Evolutionary conservation across 331 rosid genomes (phyloP).

Genomic region (Dryas integrifolia): DNA sequence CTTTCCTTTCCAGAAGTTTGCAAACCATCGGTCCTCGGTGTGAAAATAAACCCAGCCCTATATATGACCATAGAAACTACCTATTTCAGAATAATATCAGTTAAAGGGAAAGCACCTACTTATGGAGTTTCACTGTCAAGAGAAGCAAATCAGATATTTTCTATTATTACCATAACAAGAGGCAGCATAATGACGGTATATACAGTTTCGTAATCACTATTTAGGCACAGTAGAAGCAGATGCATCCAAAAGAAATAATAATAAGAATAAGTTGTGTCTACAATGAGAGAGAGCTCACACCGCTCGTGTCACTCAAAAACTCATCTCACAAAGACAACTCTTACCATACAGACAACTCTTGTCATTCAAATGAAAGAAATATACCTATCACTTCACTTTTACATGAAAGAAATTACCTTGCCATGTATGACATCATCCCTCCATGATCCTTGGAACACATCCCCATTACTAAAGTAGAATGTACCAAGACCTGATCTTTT

Average conservation of each 20-base stretch:
- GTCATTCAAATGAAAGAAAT: not conserved
- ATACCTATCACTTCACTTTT: not conserved
- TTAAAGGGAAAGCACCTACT: not conserved
- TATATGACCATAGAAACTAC: slow-evolving; percentile 26
- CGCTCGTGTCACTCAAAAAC: no score
- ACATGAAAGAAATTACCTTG: slow-evolving; percentile 54
- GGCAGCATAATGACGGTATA: no score
- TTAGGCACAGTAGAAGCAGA: not conserved
- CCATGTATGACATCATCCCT: slow-evolving; percentile 97
- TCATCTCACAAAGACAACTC: not conserved
- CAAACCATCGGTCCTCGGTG: slow-evolving; percentile 88
- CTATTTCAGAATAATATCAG: not conserved
- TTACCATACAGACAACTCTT: no score
- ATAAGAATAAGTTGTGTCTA: no score
- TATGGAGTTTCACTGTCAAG: not conserved
- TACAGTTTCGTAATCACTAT: not conserved
- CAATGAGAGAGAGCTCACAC: no score
- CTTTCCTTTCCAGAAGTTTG: slow-evolving; percentile 98
- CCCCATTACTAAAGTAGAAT: slow-evolving; percentile 83
- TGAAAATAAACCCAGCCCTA: slow-evolving; percentile 96
- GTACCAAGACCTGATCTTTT: slow-evolving; percentile 88
- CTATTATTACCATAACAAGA: not conserved
- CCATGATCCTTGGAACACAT: slow-evolving; percentile 96
- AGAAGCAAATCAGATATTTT: not conserved
- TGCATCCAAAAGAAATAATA: not conserved